Conservation (phyloP, 2,329 filamentous ascomycete species). For the Colletotrichum navitas region DNA sequence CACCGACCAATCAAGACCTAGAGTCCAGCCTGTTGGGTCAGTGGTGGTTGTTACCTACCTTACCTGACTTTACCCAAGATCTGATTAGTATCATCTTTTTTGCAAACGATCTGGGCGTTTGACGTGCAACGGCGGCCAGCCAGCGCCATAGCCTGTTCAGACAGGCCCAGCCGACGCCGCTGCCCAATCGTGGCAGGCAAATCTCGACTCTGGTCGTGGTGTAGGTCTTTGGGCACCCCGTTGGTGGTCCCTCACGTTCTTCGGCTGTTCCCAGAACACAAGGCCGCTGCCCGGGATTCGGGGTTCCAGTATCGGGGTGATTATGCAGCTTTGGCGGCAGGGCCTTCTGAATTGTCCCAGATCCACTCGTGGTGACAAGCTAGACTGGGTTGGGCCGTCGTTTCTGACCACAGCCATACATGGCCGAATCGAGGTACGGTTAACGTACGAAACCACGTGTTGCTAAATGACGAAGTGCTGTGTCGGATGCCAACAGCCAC, state of each 20-base stretch:
- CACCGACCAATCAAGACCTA: not conserved
- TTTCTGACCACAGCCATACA: slow-evolving; percentile 5
- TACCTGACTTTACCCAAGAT: slow-evolving; percentile 13
- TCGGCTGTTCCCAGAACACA: not conserved
- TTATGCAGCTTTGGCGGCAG: slow-evolving; percentile 17
- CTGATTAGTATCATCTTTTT: slow-evolving; percentile 19
- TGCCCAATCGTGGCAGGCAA: not conserved
- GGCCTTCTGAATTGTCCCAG: slow-evolving; percentile 14
- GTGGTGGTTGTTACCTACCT: not conserved
- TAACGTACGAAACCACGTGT: not conserved
- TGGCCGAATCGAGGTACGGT: slow-evolving; percentile 11
- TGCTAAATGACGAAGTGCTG: slow-evolving; percentile 12
- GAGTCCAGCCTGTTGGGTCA: no score
- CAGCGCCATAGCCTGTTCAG: not conserved
- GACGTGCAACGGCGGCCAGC: not conserved
- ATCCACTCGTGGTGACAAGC: slow-evolving; percentile 1
- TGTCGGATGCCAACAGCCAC: not conserved
- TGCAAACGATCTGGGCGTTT: not conserved
- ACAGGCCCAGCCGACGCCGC: not conserved
- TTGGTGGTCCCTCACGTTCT: not conserved
- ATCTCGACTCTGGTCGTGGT: not conserved
- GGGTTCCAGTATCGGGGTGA: slow-evolving; percentile 14
- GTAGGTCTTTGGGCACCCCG: not conserved
- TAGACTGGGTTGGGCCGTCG: slow-evolving; percentile 4
- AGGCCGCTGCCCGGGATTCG: not conserved